These are phyloP conservation scores for Colletotrichum sp. DNA, from an alignment of 2,329 filamentous ascomycete genomes.

Conservation along the genomic window DNA sequence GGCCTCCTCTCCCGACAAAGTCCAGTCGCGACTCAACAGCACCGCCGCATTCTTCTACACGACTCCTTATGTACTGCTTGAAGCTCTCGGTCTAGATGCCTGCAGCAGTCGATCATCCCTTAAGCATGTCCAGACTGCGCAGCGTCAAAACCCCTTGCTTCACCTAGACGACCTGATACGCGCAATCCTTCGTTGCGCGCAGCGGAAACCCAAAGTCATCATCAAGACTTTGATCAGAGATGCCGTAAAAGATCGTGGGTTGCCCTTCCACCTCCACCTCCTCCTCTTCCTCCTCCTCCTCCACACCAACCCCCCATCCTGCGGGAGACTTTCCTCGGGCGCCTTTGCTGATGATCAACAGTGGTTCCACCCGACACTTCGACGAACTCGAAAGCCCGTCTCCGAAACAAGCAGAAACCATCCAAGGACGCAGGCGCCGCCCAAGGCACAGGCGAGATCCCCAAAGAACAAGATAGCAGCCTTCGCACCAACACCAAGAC, in stretches of 20 bases:
- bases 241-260: neutral
- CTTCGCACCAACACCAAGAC: no score
- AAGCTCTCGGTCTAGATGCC: neutral
- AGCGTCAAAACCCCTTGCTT: neutral
- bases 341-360: neutral
- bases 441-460: neutral
- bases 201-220: neutral
- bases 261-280: neutral
- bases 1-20: no score
- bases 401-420: neutral
- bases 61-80: neutral
- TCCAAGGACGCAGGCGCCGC: neutral
- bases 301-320: neutral
- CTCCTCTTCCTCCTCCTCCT: neutral
- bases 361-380: neutral
- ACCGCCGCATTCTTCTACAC: neutral
- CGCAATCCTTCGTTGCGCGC: neutral
- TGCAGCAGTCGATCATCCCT: neutral
- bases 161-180: neutral
- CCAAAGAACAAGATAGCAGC: no score
- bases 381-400: neutral
- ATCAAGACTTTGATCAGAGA: neutral
- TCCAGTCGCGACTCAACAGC: no score
- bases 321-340: neutral
- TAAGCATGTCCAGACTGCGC: neutral